Percentiles rank a stretch among this genome's conserved stretches.
Conservation (phyloP, 2,329 filamentous ascomycete genomes). For the Orbilia javanica region DNA sequence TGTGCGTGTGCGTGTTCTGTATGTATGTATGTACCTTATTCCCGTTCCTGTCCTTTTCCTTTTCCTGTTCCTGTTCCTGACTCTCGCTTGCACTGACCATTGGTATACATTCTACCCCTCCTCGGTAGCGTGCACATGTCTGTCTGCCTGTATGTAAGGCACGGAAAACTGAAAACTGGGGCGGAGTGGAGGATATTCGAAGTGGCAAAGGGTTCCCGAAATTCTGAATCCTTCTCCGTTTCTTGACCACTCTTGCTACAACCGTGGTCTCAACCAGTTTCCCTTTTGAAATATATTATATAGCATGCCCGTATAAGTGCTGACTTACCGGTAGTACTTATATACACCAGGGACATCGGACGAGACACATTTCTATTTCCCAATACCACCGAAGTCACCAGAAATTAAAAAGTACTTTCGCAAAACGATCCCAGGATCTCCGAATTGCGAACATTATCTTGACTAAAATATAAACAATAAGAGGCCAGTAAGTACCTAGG, state of each 20-base stretch:
- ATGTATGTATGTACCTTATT: background rate
- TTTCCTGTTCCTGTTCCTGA: constrained; percentile 18
- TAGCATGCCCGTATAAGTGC: too few relatives aligned
- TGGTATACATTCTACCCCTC: too few relatives aligned
- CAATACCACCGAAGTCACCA: too few relatives aligned
- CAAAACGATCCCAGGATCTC: too few relatives aligned
- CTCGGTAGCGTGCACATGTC: constrained; percentile 1
- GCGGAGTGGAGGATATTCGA: background rate
- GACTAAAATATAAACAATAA: too few relatives aligned
- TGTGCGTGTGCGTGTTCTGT: too few relatives aligned
- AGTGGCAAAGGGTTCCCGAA: background rate
- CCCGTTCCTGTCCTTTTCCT: background rate
- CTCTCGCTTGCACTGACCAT: constrained; percentile 43
- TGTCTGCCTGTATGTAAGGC: background rate
- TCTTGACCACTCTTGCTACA: constrained; percentile 29
- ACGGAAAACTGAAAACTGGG: background rate
- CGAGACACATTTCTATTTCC: too few relatives aligned
- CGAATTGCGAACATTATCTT: constrained; percentile 7
- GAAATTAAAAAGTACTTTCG: too few relatives aligned
- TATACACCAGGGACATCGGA: too few relatives aligned
- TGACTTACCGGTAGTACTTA: too few relatives aligned
- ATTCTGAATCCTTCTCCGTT: constrained; percentile 37
- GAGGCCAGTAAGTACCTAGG: too few relatives aligned
- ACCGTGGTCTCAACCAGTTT: constrained; percentile 16
- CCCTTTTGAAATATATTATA: background rate